Base-by-base conservation (phyloP, 306 rosid genomes). In the Fragaria iinumae region DNA sequence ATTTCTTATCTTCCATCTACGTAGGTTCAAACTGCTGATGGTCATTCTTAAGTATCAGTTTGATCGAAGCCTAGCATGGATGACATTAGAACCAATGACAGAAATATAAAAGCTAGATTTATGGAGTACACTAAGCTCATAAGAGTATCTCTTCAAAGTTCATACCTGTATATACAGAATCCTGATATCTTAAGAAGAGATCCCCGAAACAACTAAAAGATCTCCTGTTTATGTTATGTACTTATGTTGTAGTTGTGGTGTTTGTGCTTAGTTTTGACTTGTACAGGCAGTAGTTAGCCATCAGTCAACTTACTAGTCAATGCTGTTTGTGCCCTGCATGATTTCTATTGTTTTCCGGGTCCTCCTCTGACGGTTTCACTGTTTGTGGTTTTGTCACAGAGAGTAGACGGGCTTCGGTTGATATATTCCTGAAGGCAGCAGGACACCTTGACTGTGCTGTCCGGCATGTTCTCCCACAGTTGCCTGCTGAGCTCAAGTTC, bases 381-480 rank as follows among this genome's bases (percentile, higher is more conserved):
- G 27, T 81, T 80, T 82, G 72, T 72, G 79, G 17, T 78, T 74
- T 77, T 36, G 76, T 70, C 63, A 83, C 91, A 95, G 98, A 95
- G 86, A 92, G 78, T 83, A 90, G 95, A 84, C 88, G 96, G 76
- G 88, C 97, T 53, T 83, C 97, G 0, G 79, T 95, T 80, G 98
- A 95, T 78, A 82, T 95, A 78, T 90, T 95, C 80, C 84, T 92
- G 77, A 95, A 90, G 86, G 96, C 97, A 48, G 93, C 98, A 73
- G 97, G 97, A 81, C 88, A 88, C 87, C 84, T 95, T 79, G 98
- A 95, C 81, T 95, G 98, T 86, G 98, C 98, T 20, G 97, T 95
- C 65, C 87, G 85, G 80, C 92, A 92, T 69, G 96, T 92, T 77
- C 93, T 92, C 80, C 98, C 98, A 13, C 97, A 95, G 78, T 85